These are phyloP conservation scores for Centrapalus pauciflorus DNA, from an alignment of 129 eudicot genomes.

Conservation along the genomic window DNA sequence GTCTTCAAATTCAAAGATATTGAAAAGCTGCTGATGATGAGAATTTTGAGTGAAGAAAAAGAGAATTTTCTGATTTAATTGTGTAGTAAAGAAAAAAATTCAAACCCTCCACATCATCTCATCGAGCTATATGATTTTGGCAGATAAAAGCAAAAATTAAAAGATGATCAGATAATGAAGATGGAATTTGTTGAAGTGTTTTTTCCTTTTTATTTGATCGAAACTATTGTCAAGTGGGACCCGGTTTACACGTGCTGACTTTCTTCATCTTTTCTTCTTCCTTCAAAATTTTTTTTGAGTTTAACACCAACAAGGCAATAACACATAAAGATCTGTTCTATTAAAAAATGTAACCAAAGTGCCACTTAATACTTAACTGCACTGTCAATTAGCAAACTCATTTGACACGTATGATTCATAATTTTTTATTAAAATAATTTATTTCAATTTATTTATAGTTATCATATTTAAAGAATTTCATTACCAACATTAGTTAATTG, in stretches of 20 bases:
- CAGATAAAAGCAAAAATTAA: not conserved
- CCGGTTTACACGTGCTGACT: constrained; percentile 24
- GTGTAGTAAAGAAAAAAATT: not conserved
- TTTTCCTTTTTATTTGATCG: constrained; percentile 5
- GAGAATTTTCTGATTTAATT: not conserved
- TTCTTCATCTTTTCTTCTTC: not conserved
- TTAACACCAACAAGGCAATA: too few relatives aligned
- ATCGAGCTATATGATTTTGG: not conserved
- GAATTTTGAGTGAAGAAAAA: not conserved
- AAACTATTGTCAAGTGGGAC: constrained; percentile 20
- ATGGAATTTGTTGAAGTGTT: constrained; percentile 1
- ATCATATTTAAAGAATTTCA: too few relatives aligned
- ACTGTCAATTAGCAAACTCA: too few relatives aligned
- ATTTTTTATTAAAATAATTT: too few relatives aligned
- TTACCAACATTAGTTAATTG: too few relatives aligned
- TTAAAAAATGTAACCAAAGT: too few relatives aligned
- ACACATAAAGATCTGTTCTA: too few relatives aligned
- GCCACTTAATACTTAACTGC: too few relatives aligned
- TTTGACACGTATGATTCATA: too few relatives aligned
- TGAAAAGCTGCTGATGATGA: constrained; percentile 1
- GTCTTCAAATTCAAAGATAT: constrained; percentile 16
- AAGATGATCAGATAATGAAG: not conserved
- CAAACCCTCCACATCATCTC: constrained; percentile 15
- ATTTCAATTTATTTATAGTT: too few relatives aligned
- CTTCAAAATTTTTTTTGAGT: too few relatives aligned